Base-by-base conservation (phyloP, 2,329 filamentous ascomycete species). In the Cryphonectria radicalis region DNA sequence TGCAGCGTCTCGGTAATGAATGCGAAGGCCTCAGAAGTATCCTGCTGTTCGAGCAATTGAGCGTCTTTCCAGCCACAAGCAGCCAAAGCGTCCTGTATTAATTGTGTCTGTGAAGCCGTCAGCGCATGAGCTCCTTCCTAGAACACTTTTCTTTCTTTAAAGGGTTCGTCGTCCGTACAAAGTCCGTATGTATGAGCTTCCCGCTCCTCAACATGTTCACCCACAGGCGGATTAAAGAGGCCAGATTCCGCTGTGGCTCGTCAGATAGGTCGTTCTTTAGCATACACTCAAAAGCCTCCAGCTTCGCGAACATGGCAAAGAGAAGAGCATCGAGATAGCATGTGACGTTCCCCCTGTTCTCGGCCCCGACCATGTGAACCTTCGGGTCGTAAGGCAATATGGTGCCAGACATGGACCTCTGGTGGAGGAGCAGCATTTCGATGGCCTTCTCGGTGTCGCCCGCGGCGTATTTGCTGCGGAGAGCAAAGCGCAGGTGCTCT, bases 1-100 rank as follows among this genome's bases (percentile, higher is more conserved):
- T 97, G 91, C 28, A 99, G 86, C 32, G 92, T 94, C 75, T 94
- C 95, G 0, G 95, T 97, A 74, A 99, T 94, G 79, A 98, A 98
- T 0, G 91, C 93, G 79, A 98, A 98, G 0, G 95, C 95, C 81
- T 99, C 96, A 0, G 96, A 98, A 0, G 94, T 93, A 80, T 99
- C 96, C 81, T 99, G 96, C 78, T 98, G 96, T 76, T 91, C 88
- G n/a, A 93, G 79, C 70, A 88, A 82, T 32, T 88, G 87, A 63
- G 95, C 95, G 71, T 97, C 94, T 75, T 88, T 83, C 96, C 96
- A 98, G 4, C 95, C 96, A 79, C 95, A 98, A 68, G 91, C 91
- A 25, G 92, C 91, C 55, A 98, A 81, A 13, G 94, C 87, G 57
- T 95, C 89, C 81, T 98, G 95, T 19, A 99, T 87, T 74, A 94